Evolutionary conservation across 2,329 filamentous ascomycete genomes (phyloP), one percentile per base, ranked within the genome.

Genomic region (Talaromyces sp.): DNA sequence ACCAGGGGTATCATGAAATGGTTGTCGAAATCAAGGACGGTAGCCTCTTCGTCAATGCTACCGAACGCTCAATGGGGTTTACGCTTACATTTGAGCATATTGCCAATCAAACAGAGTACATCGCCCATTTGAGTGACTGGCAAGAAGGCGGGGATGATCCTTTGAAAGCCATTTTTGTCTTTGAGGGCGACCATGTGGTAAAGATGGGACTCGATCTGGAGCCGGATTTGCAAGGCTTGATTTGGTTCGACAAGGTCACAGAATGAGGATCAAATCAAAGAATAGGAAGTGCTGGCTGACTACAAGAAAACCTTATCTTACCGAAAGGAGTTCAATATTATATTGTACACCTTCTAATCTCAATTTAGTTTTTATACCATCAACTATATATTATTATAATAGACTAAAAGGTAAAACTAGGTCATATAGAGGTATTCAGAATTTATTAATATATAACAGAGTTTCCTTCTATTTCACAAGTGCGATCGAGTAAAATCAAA

Each of bases 21-120:
- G 61, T 51, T 12, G 65, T 74, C 7, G 56, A 69, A 40, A 62
- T 69, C 18, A 67, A 63, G 51, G 67, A 70, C 27, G 63, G 64
- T 4, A 36, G 59, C 42, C 64, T 76, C 2, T 73, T 72, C 54
- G 63, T 75, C 34, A 70, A 76, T 60, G 71, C 70, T 18, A 67
- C 64, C 7, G 74, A 76, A 64, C 68, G 74, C 7, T 72, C 70
- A 1, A 67, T 69, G 56, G 65, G 67, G 7, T 74, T 73, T 60
- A 68, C 64, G 7, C 57, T 75, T 23, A 67, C 57, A 3, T 71
- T 75, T 33, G 70, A 75, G 27, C 71, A 75, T 63, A 53, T 73
- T 44, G 57, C 59, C 18, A 61, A 67, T 30, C 64, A 70, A 60
- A 70, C 64, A 5, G 65, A 68, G 33, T 74, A 67, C 59, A 60